phyloP scores from a whole-genome alignment of 2,329 filamentous ascomycete genomes.

The Metarhizium robertsii region DNA sequence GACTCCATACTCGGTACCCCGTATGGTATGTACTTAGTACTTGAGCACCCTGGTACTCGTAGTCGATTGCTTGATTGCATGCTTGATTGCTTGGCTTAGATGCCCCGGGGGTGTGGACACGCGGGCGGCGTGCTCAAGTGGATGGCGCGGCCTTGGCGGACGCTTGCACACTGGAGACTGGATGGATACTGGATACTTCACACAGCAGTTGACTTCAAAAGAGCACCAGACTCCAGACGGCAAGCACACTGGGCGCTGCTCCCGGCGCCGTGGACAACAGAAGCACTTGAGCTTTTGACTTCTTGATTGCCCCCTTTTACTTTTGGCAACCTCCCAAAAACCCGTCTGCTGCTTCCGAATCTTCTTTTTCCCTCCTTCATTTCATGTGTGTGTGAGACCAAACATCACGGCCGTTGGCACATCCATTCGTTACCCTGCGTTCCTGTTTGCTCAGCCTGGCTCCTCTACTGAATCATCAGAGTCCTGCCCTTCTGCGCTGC shows the following conservation, averaged over 20 bases:
- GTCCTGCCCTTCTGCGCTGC: not conserved
- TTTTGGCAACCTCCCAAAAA: not conserved
- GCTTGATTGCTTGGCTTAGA: not conserved
- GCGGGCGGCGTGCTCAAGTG: not conserved
- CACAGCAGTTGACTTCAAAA: too few species aligned
- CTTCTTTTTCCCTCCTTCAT: not conserved
- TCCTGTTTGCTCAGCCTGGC: not conserved
- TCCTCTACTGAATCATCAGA: not conserved
- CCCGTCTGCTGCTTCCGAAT: not conserved
- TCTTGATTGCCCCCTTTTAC: not conserved
- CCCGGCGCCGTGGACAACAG: not conserved
- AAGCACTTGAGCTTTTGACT: not conserved
- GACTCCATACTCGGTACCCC: not conserved
- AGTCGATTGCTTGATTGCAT: too few species aligned
- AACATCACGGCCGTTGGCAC: not conserved
- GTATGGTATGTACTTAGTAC: not conserved
- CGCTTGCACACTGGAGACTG: too few species aligned
- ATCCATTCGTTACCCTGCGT: not conserved
- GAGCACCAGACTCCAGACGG: too few species aligned
- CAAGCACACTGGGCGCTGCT: too few species aligned
- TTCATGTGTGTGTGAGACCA: not conserved
- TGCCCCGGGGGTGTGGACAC: not conserved
- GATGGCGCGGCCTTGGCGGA: not conserved
- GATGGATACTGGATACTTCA: not conserved
- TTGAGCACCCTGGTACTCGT: too few species aligned